A percentile compares a stretch with the other conserved stretches of the same genome.
phyloP scores from a whole-genome alignment of 257 asterid genomes.

The Solanum pimpinellifolium region DNA sequence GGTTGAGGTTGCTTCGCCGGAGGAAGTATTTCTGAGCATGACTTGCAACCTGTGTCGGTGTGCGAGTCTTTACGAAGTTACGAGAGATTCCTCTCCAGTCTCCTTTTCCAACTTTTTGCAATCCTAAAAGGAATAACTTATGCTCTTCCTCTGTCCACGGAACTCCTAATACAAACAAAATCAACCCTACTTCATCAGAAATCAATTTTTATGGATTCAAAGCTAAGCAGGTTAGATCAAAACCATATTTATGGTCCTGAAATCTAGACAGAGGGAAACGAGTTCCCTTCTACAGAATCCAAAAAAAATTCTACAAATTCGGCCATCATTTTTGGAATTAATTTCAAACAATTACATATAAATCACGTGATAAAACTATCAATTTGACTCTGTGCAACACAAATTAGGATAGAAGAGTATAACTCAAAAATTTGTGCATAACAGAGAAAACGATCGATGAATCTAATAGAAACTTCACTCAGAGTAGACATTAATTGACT shows the following conservation, averaged over 20 bases:
- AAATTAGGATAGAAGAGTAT: background rate
- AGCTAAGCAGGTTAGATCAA: background rate
- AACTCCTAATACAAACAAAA: constrained; percentile 35
- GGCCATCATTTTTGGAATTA: background rate
- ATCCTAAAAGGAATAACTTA: constrained; percentile 65
- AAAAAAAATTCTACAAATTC: accelerated
- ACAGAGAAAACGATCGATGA: background rate
- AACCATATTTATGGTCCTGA: background rate
- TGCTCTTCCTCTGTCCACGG: constrained; percentile 96
- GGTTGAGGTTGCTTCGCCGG: constrained; percentile 60
- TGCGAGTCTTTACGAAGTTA: constrained; percentile 77
- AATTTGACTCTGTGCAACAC: background rate
- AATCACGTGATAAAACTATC: background rate
- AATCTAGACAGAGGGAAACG: background rate
- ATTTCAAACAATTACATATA: background rate
- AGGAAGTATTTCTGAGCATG: constrained; percentile 88
- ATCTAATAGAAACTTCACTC: background rate
- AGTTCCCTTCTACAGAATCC: background rate
- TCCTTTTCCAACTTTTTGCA: constrained; percentile 76
- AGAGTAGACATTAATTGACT: background rate
- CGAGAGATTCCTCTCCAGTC: constrained; percentile 92
- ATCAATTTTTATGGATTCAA: background rate
- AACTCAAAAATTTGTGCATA: background rate
- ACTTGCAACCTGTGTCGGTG: constrained; percentile 94
- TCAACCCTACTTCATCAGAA: background rate